These are phyloP conservation scores for Taphrina sp. DNA, from an alignment of 1,139 yeast species.

Conservation along the genomic window DNA sequence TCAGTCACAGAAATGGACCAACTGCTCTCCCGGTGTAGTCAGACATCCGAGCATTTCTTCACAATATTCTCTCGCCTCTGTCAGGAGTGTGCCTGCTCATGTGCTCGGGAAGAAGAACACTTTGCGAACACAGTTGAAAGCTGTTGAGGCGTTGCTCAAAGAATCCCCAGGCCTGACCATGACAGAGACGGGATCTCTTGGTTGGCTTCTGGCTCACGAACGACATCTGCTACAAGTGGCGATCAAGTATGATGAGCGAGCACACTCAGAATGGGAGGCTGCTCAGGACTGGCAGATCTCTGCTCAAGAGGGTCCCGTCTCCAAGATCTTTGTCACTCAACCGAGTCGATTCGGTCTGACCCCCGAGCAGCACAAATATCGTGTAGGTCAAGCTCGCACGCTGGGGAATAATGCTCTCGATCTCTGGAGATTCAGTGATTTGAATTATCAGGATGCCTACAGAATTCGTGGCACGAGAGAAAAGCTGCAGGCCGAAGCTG, in stretches of 20 bases:
- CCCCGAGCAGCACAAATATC: slow-evolving; percentile 11
- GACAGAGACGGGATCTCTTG: slow-evolving; percentile 18
- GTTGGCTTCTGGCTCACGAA: slow-evolving; percentile 13
- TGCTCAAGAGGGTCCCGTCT: slow-evolving; percentile 17
- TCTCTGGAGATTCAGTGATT: slow-evolving; percentile 18
- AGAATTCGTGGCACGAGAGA: slow-evolving; percentile 13
- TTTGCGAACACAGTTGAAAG: not conserved
- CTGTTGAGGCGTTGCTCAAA: slow-evolving; percentile 2
- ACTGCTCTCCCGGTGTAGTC: not conserved
- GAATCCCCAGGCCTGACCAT: slow-evolving; percentile 1
- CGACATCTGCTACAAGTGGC: slow-evolving; percentile 2
- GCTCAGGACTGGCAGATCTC: slow-evolving; percentile 13
- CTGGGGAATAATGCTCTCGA: slow-evolving; percentile 18
- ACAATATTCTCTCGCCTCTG: slow-evolving; percentile 1
- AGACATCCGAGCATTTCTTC: slow-evolving; percentile 2
- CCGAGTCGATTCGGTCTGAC: slow-evolving; percentile 25
- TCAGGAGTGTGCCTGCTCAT: slow-evolving; percentile 6
- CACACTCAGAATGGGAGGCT: slow-evolving; percentile 17
- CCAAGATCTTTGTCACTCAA: slow-evolving; percentile 22
- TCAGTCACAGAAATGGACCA: slow-evolving; percentile 16
- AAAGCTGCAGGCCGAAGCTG: slow-evolving; percentile 11
- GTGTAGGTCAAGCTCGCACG: slow-evolving; percentile 16
- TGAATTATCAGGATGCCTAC: slow-evolving; percentile 20
- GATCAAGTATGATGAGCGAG: slow-evolving; percentile 20
- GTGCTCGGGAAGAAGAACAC: slow-evolving; percentile 3